These are phyloP conservation scores for Phytophthora pini DNA, from an alignment of 352 stramenopile species.

Conservation along the genomic window DNA sequence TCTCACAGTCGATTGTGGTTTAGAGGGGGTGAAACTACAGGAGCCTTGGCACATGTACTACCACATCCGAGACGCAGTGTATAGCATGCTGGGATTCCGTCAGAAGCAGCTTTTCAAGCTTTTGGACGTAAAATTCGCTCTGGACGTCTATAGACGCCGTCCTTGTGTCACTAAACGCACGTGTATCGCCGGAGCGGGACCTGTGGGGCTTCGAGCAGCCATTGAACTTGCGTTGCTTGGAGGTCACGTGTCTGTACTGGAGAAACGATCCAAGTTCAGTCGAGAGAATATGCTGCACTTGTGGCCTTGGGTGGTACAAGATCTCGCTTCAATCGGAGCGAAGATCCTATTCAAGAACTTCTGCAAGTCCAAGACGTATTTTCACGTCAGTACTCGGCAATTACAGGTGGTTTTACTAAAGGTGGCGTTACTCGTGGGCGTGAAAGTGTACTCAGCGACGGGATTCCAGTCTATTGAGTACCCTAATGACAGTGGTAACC, in stretches of 20 bases:
- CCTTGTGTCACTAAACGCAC: conserved; percentile 58
- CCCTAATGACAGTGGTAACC: conserved; percentile 34
- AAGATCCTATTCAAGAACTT: conserved; percentile 79
- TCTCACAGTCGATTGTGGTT: conserved; percentile 47
- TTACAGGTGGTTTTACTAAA: conserved; percentile 85
- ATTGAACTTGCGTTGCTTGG: conserved; percentile 73
- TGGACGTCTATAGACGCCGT: conserved; percentile 49
- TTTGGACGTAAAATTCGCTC: conserved; percentile 50
- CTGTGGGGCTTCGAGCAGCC: conserved; percentile 67
- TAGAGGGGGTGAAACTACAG: conserved; percentile 41
- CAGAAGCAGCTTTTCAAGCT: conserved; percentile 76
- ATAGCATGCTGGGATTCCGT: conserved; percentile 59
- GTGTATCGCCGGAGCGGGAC: conserved; percentile 69
- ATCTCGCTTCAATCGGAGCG: conserved; percentile 70
- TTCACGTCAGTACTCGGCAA: conserved; percentile 82
- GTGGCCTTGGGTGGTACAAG: conserved; percentile 84
- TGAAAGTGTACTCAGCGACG: conserved; percentile 59
- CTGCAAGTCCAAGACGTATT: conserved; percentile 76
- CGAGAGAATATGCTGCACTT: conserved; percentile 83
- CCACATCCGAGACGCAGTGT: conserved; percentile 53
- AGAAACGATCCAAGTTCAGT: conserved; percentile 79
- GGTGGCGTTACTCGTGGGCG: conserved; percentile 67
- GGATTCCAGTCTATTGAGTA: conserved; percentile 50
- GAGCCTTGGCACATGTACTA: conserved; percentile 61
- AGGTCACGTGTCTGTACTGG: conserved; percentile 66